phyloP scores from a whole-genome alignment of 768 basidiomycete species.

The Lactarius deliciosus region DNA sequence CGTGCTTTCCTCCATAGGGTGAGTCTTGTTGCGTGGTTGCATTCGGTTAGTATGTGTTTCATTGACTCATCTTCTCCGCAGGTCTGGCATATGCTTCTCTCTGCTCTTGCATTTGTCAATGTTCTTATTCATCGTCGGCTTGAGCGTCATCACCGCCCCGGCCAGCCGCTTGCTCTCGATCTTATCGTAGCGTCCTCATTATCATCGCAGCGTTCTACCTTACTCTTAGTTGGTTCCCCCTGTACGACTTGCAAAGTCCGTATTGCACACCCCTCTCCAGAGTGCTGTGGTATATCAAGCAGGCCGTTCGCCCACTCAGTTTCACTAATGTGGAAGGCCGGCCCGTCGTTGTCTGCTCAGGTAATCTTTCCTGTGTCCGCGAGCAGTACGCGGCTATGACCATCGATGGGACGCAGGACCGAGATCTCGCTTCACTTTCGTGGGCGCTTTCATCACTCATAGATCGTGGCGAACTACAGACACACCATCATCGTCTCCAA shows the following conservation, averaged over 20 bases:
- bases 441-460: slow-evolving; percentile 8
- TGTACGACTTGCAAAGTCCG: slow-evolving; percentile 6
- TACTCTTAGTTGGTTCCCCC: slow-evolving; percentile 7
- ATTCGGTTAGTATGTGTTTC: no score
- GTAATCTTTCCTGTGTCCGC: neutral
- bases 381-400: slow-evolving; percentile 7
- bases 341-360: neutral
- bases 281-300: slow-evolving; percentile 11
- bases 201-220: slow-evolving; percentile 1
- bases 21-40: no score
- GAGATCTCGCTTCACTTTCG: slow-evolving; percentile 9
- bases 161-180: slow-evolving; percentile 5
- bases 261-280: slow-evolving; percentile 19
- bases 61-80: no score
- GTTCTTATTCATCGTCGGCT: slow-evolving; percentile 23
- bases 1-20: no score
- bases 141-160: slow-evolving; percentile 9
- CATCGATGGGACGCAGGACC: neutral
- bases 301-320: slow-evolving; percentile 4
- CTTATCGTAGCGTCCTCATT: slow-evolving; percentile 3
- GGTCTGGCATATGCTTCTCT: no score
- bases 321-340: neutral
- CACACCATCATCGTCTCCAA: no score
- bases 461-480: slow-evolving; percentile 12
- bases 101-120: slow-evolving; percentile 11